Evolutionary conservation across 2,329 filamentous ascomycete species (phyloP), one percentile per base, ranked within the genome.

Genomic region (Aspergillus arachidicola): DNA sequence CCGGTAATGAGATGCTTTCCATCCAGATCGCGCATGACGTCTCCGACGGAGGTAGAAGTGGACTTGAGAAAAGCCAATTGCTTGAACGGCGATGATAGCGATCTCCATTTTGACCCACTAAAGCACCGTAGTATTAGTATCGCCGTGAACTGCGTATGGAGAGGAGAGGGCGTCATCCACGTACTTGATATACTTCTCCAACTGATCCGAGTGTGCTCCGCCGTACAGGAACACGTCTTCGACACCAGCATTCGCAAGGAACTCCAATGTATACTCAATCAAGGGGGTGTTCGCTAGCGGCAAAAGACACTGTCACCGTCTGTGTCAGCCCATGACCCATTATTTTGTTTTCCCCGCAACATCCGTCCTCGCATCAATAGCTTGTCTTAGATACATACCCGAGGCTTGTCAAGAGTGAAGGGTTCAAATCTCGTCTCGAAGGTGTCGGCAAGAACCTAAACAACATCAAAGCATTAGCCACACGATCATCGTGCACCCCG

Each of bases 181-280:
- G 55, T 77, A 85, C 80, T 89, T 86, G 71, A 99, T 89, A 76
- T 98, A 96, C 68, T 87, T 86, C 80, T 98, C 94, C 60, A 99
- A 87, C 76, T 93, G 88, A 63, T 95, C 90, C 34, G 91, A 91
- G 76, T 97, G 93, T 32, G 92, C 89, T 64, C 93, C 92, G 71
- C 91, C 94, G 81, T 97, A 98, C 63, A 99, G 86, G 76, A 91
- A 96, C 59, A 98, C 91, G 68, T 97, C 92, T 71, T 95, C 89
- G n/a, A 98, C 93, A 62, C 94, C 93, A 63, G 95, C 93, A 85
- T 94, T 94, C 68, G 93, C 93, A 0, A 99, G 88, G 73, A 97
- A 98, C 75, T 98, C 94, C 72, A 98, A 89, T 4, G 94, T 98
- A 78, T 99, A 98, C 79, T 99, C 95, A 80, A 99, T 96, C 66